Evolutionary conservation across 345 rosid species (phyloP).

Genomic region (Brassica nigra): DNA sequence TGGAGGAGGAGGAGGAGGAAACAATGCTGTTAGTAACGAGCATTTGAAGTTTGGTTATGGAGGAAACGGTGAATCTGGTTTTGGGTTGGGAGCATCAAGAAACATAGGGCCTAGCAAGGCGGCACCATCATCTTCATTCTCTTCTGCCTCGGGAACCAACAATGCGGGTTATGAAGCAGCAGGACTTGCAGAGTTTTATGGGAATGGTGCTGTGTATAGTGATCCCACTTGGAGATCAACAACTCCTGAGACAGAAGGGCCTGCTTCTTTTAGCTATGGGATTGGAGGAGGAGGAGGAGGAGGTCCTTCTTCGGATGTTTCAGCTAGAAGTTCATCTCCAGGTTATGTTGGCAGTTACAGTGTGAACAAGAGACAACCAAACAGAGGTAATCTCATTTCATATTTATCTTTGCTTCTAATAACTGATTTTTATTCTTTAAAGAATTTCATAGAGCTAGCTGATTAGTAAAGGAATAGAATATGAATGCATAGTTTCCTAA

Average conservation of each 20-base stretch:
- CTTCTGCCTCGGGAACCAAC: constrained; percentile 48
- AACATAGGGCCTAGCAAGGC: constrained; percentile 46
- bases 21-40: constrained; percentile 34
- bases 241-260: constrained; percentile 63
- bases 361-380: constrained; percentile 73
- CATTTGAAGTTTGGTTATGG: constrained; percentile 38
- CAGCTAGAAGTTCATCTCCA: constrained; percentile 64
- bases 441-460: constrained; percentile 9
- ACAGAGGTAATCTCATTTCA: constrained; percentile 64
- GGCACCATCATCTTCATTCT: constrained; percentile 63
- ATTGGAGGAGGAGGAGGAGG: constrained; percentile 52
- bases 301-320: constrained; percentile 64
- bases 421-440: neutral
- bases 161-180: constrained; percentile 55
- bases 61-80: constrained; percentile 39
- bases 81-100: constrained; percentile 43
- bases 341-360: constrained; percentile 75
- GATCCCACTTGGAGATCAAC: constrained; percentile 82
- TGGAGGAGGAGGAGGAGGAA: constrained; percentile 46
- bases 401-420: constrained; percentile 2
- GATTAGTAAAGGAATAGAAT: neutral
- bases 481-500: too few species aligned
- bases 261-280: constrained; percentile 71
- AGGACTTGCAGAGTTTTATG: constrained; percentile 65
- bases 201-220: constrained; percentile 67